Evolutionary conservation across 441 rosid species (phyloP).

Genomic region (Jatropha podagrica): DNA sequence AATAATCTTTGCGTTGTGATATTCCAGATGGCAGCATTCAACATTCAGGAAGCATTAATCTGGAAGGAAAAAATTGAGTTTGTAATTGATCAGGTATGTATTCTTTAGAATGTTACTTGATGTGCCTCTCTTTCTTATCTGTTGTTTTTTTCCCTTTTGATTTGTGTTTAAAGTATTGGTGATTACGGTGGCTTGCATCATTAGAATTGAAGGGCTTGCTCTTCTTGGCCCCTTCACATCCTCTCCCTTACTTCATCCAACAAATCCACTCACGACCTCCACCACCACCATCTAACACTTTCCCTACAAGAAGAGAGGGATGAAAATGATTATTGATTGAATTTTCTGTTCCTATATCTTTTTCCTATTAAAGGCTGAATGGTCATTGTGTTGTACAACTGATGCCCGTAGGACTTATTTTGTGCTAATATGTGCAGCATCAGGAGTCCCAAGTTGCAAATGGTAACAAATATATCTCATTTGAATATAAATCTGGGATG

Average conservation of each 20-base stretch:
- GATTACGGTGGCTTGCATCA: too few species aligned
- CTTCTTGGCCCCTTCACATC: too few species aligned
- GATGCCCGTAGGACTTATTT: conserved; percentile 23
- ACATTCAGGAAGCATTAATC: conserved; percentile 88
- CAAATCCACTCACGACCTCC: not conserved
- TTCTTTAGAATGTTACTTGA: not conserved
- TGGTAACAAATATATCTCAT: conserved; percentile 86
- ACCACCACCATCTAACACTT: not conserved
- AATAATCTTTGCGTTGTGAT: conserved; percentile 29
- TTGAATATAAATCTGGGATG: conserved; percentile 98
- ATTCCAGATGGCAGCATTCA: conserved; percentile 98
- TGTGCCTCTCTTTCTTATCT: not conserved
- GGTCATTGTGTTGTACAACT: conserved; percentile 15
- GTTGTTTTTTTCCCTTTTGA: too few species aligned
- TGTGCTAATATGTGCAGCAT: conserved; percentile 57
- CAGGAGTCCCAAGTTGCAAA: conserved; percentile 80
- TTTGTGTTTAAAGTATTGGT: too few species aligned
- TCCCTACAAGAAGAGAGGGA: too few species aligned
- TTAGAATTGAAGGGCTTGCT: too few species aligned
- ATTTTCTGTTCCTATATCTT: conserved; percentile 3
- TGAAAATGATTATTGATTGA: too few species aligned
- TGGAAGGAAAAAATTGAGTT: conserved; percentile 96
- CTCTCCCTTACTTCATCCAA: not conserved
- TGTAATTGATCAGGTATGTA: conserved; percentile 90
- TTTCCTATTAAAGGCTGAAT: not conserved